Conservation (phyloP, 768 basidiomycete genomes). For the Boletus subparvulus region DNA sequence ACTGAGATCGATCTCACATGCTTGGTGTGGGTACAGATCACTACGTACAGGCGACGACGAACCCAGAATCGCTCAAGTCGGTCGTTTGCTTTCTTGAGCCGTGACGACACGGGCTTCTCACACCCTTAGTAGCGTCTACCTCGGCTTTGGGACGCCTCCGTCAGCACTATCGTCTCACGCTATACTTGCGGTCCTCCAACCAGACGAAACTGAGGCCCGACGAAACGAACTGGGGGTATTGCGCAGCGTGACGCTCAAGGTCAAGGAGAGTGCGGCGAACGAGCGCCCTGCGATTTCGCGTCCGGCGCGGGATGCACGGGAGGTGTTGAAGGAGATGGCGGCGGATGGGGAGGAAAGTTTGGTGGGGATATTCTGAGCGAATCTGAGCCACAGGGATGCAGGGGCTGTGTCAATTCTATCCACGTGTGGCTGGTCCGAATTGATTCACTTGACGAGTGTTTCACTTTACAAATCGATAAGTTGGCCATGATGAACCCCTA, state of each 20-base stretch:
- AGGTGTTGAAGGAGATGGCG: slow-evolving; percentile 49
- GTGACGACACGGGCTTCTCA: background rate
- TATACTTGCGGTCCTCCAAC: slow-evolving; percentile 55
- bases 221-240: slow-evolving; percentile 53
- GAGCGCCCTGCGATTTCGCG: slow-evolving; percentile 73
- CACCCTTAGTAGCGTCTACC: slow-evolving; percentile 47
- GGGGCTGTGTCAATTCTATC: too few species aligned
- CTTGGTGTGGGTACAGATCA: slow-evolving; percentile 46
- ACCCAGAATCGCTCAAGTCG: slow-evolving; percentile 60
- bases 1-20: background rate
- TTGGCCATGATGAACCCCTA: too few species aligned
- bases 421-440: too few species aligned
- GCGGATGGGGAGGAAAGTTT: slow-evolving; percentile 25
- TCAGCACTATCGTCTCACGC: slow-evolving; percentile 61
- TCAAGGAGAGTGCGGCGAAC: slow-evolving; percentile 63
- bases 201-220: slow-evolving; percentile 39
- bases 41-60: slow-evolving; percentile 61
- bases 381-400: too few species aligned
- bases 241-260: slow-evolving; percentile 67
- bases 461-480: too few species aligned
- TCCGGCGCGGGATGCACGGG: slow-evolving; percentile 81
- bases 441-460: too few species aligned
- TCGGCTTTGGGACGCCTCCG: slow-evolving; percentile 66
- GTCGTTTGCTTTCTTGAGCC: slow-evolving; percentile 39
- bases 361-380: slow-evolving; percentile 26